These are phyloP conservation scores for Rubia balearica DNA, from an alignment of 305 asterid genomes.

Conservation along the genomic window DNA sequence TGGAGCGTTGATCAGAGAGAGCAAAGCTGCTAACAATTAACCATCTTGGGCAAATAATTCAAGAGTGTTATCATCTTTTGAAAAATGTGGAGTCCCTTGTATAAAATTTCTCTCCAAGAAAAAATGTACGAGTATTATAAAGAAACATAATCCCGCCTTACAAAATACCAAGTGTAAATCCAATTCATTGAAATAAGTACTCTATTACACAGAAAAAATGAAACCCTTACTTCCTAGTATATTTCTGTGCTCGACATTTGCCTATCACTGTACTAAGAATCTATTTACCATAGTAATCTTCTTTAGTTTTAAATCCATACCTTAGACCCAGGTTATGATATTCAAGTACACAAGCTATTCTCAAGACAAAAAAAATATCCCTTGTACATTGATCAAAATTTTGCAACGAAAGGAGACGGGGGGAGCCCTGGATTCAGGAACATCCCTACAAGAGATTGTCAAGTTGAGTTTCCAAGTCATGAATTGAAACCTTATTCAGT, in stretches of 20 bases:
- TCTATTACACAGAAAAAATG: not conserved
- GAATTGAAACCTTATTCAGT: conserved; percentile 47
- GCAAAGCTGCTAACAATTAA: no score
- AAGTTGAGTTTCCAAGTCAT: conserved; percentile 68
- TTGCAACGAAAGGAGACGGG: not conserved
- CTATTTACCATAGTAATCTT: not conserved
- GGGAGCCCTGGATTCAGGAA: not conserved
- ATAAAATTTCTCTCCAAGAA: no score
- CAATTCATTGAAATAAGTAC: not conserved
- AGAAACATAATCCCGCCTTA: not conserved
- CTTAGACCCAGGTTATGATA: not conserved
- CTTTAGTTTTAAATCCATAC: not conserved
- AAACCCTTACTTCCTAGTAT: not conserved
- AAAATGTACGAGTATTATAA: no score
- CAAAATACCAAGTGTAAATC: not conserved
- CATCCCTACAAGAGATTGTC: conserved; percentile 52
- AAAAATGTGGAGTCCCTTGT: no score
- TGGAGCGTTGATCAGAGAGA: no score
- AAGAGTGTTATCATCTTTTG: no score
- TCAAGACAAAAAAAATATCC: not conserved
- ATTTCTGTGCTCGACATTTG: not conserved
- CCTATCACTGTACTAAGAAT: not conserved
- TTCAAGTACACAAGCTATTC: not conserved
- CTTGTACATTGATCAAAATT: not conserved
- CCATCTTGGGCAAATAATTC: no score